Conservation (phyloP, 306 rosid species). For the Rosa persica region DNA sequence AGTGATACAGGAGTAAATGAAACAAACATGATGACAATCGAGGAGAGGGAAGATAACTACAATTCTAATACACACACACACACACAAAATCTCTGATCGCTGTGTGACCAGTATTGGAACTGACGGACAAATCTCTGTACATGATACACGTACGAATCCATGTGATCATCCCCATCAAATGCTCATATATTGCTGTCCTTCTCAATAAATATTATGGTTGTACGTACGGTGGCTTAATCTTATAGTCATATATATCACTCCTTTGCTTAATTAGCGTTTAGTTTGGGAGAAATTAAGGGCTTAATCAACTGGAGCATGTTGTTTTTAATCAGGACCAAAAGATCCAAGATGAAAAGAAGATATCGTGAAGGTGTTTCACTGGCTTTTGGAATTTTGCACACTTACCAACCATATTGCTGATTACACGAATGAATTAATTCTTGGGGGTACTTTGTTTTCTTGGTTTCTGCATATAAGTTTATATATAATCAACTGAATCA, state of each 20-base stretch:
- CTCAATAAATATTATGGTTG: background rate
- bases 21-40: too few species aligned
- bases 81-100: too few species aligned
- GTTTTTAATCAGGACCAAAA: background rate
- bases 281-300: background rate
- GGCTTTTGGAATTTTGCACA: background rate
- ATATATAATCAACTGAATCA: background rate
- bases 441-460: background rate
- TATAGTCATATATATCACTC: background rate
- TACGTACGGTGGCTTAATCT: background rate
- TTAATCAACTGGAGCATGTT: background rate
- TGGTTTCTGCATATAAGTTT: background rate
- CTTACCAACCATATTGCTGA: background rate
- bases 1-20: too few species aligned
- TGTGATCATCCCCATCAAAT: constrained; percentile 4
- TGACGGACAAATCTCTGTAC: background rate
- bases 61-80: too few species aligned
- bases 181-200: background rate
- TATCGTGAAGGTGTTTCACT: background rate
- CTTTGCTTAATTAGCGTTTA: background rate
- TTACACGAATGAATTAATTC: background rate
- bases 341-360: background rate
- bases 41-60: too few species aligned
- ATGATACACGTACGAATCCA: background rate
- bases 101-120: background rate